Evolutionary conservation across 768 basidiomycete species (phyloP).

Genomic region (Boletales sp.): DNA sequence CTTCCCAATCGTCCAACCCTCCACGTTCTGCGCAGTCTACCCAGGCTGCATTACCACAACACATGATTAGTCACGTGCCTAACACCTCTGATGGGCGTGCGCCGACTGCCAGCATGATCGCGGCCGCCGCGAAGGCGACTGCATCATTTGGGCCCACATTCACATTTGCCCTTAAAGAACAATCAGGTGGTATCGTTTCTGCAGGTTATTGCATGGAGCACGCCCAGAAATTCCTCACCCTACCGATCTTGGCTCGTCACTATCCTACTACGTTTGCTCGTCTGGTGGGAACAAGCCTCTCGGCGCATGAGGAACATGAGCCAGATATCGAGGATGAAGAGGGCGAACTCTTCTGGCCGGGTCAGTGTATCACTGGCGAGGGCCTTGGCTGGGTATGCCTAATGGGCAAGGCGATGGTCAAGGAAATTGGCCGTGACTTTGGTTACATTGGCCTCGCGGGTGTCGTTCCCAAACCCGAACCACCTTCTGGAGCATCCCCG

Average conservation of each 20-base stretch:
- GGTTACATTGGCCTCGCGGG: slow-evolving; percentile 71
- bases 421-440: slow-evolving; percentile 72
- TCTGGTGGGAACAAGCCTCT: slow-evolving; percentile 61
- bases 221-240: slow-evolving; percentile 54
- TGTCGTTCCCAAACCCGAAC: slow-evolving; percentile 66
- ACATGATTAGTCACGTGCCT: slow-evolving; percentile 27
- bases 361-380: slow-evolving; percentile 66
- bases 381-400: slow-evolving; percentile 86
- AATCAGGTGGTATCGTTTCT: slow-evolving; percentile 37
- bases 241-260: slow-evolving; percentile 64
- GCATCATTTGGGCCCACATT: slow-evolving; percentile 26
- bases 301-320: slow-evolving; percentile 67
- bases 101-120: slow-evolving; percentile 25
- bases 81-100: slow-evolving; percentile 28
- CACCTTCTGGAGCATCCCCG: slow-evolving; percentile 29
- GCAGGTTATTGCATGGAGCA: slow-evolving; percentile 42
- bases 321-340: slow-evolving; percentile 84
- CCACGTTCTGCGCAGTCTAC: slow-evolving; percentile 24
- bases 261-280: slow-evolving; percentile 77
- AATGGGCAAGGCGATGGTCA: slow-evolving; percentile 84
- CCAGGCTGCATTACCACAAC: slow-evolving; percentile 42
- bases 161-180: slow-evolving; percentile 26
- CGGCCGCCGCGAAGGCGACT: slow-evolving; percentile 29
- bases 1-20: slow-evolving; percentile 24
- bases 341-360: slow-evolving; percentile 84